phyloP scores from a whole-genome alignment of 106 monocot species.

The Dioscorea alata region DNA sequence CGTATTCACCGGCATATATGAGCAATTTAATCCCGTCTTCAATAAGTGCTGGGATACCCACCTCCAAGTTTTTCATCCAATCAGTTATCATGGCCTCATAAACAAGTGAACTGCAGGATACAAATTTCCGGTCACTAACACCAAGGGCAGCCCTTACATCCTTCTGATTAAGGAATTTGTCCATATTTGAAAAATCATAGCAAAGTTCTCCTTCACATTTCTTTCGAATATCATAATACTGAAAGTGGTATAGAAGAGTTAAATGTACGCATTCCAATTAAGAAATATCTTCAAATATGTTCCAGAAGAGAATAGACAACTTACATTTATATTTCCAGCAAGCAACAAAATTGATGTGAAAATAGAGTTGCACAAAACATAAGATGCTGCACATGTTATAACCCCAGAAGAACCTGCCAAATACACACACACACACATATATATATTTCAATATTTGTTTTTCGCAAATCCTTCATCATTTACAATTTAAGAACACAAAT shows the following conservation, averaged over 20 bases:
- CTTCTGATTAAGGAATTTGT: slow-evolving; percentile 43
- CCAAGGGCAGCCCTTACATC: slow-evolving; percentile 38
- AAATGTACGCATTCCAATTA: background rate
- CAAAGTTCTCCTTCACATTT: slow-evolving; percentile 44
- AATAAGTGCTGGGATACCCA: slow-evolving; percentile 37
- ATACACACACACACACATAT: background rate
- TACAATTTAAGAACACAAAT: background rate
- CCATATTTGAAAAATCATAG: slow-evolving; percentile 57
- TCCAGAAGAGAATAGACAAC: background rate
- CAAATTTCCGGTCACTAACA: slow-evolving; percentile 39
- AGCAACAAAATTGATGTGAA: slow-evolving; percentile 47
- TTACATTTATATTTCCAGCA: slow-evolving; percentile 58
- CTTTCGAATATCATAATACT: slow-evolving; percentile 58
- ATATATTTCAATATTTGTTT: background rate
- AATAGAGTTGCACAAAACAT: slow-evolving; percentile 58
- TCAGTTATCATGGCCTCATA: slow-evolving; percentile 44
- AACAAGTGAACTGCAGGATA: slow-evolving; percentile 36
- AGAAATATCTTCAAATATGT: background rate
- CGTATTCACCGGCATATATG: slow-evolving; percentile 45
- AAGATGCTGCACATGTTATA: slow-evolving; percentile 48
- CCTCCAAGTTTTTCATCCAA: slow-evolving; percentile 54
- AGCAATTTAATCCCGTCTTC: slow-evolving; percentile 39
- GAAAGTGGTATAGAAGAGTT: background rate
- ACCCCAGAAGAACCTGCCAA: slow-evolving; percentile 42
- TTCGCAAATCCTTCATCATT: background rate